Conservation (phyloP, 305 asterid species). For the Fraxinus sp. region DNA sequence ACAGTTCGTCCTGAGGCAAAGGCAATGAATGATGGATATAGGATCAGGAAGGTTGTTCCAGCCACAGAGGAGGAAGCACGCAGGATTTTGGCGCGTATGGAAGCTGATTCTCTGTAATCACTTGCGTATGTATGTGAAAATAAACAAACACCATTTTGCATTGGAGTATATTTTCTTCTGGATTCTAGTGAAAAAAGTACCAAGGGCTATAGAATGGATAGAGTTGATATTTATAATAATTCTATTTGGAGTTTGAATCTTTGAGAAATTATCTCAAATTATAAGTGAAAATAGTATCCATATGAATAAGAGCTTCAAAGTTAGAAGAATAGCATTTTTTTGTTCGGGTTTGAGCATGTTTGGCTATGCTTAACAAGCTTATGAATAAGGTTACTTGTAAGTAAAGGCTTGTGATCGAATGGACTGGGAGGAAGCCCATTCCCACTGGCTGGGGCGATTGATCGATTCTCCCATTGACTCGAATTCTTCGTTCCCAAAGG, state of each 20-base stretch:
- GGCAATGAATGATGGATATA: slow-evolving; percentile 56
- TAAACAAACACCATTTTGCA: not conserved
- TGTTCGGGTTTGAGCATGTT: not conserved
- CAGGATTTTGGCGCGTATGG: slow-evolving; percentile 71
- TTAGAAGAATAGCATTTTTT: not conserved
- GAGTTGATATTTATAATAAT: not conserved
- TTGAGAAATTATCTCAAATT: not conserved
- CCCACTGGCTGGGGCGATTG: not conserved
- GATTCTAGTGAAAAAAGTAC: not conserved
- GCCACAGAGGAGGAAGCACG: slow-evolving; percentile 94
- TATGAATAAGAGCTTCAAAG: not conserved
- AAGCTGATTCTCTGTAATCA: slow-evolving; percentile 55
- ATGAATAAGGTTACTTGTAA: not conserved
- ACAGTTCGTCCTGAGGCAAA: slow-evolving; percentile 84
- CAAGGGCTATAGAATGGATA: not conserved
- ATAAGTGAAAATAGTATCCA: not conserved
- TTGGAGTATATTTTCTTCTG: not conserved
- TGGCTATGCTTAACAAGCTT: not conserved
- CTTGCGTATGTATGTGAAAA: not conserved
- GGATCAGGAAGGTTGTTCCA: slow-evolving; percentile 91
- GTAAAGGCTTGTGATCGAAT: no score
- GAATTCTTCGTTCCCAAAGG: no score
- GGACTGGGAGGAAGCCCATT: no score
- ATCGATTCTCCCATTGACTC: no score
- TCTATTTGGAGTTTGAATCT: not conserved